These are phyloP conservation scores for Aspergillus phoenicis DNA, from an alignment of 2,329 filamentous ascomycete species.

Conservation along the genomic window DNA sequence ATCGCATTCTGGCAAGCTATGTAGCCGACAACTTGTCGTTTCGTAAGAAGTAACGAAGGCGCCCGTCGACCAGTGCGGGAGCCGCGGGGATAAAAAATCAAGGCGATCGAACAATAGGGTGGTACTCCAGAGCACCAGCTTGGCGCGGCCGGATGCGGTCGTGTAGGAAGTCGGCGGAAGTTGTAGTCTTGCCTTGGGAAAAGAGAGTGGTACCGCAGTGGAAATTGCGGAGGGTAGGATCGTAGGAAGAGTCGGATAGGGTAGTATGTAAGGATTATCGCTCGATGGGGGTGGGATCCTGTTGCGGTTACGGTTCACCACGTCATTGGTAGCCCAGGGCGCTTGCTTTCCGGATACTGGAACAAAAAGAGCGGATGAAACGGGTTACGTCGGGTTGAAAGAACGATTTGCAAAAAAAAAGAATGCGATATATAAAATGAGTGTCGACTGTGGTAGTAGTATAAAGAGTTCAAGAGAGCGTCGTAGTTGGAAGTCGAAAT, in stretches of 20 bases:
- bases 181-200: constrained; percentile 5
- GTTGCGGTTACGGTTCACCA: constrained; percentile 24
- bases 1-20: constrained; percentile 34
- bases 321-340: constrained; percentile 25
- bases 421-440: constrained; percentile 16
- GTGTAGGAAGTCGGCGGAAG: constrained; percentile 19
- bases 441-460: constrained; percentile 16
- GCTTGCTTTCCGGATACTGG: constrained; percentile 7
- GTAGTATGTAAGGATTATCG: constrained; percentile 13
- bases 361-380: constrained; percentile 21
- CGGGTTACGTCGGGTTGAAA: constrained; percentile 19
- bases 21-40: constrained; percentile 1
- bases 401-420: constrained; percentile 16
- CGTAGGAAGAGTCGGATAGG: constrained; percentile 5
- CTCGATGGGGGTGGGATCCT: constrained; percentile 7
- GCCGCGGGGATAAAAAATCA: constrained; percentile 9
- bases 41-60: constrained; percentile 10
- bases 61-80: constrained; percentile 13
- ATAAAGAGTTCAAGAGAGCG: constrained; percentile 22
- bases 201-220: background rate
- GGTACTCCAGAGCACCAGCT: constrained; percentile 39
- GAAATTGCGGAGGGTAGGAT: constrained; percentile 10
- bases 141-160: constrained; percentile 41
- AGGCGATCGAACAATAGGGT: constrained; percentile 19
- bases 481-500: constrained; percentile 16